phyloP scores from a whole-genome alignment of 192 early-diverging fungal species.

The Neocallimastix lanati region DNA sequence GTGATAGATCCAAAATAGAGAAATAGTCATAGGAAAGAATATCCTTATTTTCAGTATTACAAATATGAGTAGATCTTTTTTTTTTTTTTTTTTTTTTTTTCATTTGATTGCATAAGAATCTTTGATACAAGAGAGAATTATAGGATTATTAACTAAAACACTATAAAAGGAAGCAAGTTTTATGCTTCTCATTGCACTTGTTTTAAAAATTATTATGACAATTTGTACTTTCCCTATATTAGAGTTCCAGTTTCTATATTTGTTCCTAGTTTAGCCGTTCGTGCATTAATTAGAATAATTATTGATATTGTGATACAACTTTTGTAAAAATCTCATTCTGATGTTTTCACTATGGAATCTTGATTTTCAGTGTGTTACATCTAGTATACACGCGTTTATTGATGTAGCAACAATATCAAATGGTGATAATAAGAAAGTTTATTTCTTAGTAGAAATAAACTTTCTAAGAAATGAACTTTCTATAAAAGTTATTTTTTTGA shows the following conservation, averaged over 20 bases:
- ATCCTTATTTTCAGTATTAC: no score
- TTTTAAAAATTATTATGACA: slow-evolving; percentile 44
- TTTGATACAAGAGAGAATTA: no score
- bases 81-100: no score
- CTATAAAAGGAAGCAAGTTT: no score
- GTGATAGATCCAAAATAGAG: no score
- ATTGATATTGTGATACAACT: slow-evolving; percentile 2
- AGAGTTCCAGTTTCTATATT: slow-evolving; percentile 65
- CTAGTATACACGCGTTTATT: slow-evolving; percentile 59
- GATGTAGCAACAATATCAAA: slow-evolving; percentile 77
- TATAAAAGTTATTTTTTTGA: slow-evolving; percentile 97
- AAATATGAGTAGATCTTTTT: no score
- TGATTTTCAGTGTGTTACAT: slow-evolving; percentile 3
- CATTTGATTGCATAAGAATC: no score
- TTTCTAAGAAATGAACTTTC: slow-evolving; percentile 83
- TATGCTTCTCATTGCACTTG: slow-evolving; percentile 22
- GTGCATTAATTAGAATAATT: slow-evolving; percentile 49
- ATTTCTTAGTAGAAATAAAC: no score
- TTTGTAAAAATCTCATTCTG: slow-evolving; percentile 14
- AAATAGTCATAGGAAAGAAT: no score
- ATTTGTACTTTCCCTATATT: slow-evolving; percentile 50
- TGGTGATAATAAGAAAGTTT: no score
- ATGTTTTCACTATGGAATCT: slow-evolving; percentile 23
- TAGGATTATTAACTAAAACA: no score
- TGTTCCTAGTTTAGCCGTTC: slow-evolving; percentile 87